Evolutionary conservation across 1,139 yeast genomes (phyloP).

Genomic region (Pichia sp.): DNA sequence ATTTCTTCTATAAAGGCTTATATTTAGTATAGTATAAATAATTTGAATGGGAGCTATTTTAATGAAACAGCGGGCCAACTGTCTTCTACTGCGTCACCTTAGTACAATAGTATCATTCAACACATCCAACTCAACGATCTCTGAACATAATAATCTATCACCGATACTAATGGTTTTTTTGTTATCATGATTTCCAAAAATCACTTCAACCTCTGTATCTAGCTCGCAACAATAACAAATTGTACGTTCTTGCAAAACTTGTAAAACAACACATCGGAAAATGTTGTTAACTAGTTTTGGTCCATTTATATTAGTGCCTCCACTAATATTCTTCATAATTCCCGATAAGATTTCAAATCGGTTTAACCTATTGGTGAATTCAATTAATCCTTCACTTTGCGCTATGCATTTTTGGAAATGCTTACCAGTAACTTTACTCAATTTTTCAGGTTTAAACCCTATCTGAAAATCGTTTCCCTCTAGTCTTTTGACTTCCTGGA

Average conservation of each 20-base stretch:
- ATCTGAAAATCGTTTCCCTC: background rate
- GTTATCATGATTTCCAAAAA: slow-evolving; percentile 13
- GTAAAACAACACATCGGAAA: slow-evolving; percentile 6
- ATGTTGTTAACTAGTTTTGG: background rate
- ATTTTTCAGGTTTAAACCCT: slow-evolving; percentile 7
- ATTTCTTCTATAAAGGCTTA: too few relatives aligned
- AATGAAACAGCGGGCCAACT: too few relatives aligned
- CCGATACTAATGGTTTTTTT: slow-evolving; percentile 27
- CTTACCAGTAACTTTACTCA: slow-evolving; percentile 8
- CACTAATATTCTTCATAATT: slow-evolving; percentile 6
- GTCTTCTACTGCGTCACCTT: background rate
- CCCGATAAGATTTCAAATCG: slow-evolving; percentile 4
- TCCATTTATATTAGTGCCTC: slow-evolving; percentile 6
- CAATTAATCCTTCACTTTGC: slow-evolving; percentile 11
- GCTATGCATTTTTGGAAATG: slow-evolving; percentile 8
- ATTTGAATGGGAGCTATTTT: too few relatives aligned
- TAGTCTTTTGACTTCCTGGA: slow-evolving; percentile 1
- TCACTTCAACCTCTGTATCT: slow-evolving; percentile 38
- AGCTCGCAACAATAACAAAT: slow-evolving; percentile 37
- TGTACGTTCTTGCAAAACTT: slow-evolving; percentile 11
- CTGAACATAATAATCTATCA: slow-evolving; percentile 33
- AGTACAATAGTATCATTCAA: slow-evolving; percentile 31
- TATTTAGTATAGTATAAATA: too few relatives aligned
- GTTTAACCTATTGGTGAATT: slow-evolving; percentile 7
- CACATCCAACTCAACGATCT: slow-evolving; percentile 32